Conservation (phyloP, 176 grass and related monocot genomes). For the Calamus simplicifolius region DNA sequence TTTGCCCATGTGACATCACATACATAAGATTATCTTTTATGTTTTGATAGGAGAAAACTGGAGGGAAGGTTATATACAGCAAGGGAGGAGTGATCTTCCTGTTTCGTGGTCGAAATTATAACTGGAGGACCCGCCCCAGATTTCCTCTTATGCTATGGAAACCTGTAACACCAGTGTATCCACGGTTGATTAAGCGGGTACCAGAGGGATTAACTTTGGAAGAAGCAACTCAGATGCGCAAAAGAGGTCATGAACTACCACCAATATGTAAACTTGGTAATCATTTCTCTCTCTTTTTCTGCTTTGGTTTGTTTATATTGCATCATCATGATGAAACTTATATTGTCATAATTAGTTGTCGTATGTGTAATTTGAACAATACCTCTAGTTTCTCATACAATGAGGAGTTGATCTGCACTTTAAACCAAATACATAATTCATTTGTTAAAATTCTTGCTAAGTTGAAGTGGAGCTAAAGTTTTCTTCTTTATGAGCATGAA, state of each 20-base stretch:
- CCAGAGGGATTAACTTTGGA: slow-evolving; percentile 79
- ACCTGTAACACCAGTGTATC: slow-evolving; percentile 73
- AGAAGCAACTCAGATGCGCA: slow-evolving; percentile 52
- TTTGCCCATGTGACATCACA: neutral
- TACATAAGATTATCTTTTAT: slow-evolving; percentile 1
- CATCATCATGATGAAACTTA: too few relatives aligned
- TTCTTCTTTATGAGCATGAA: slow-evolving; percentile 10
- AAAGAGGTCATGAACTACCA: slow-evolving; percentile 38
- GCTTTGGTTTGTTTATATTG: neutral
- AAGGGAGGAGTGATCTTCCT: slow-evolving; percentile 76
- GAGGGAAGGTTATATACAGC: slow-evolving; percentile 76
- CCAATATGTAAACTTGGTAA: slow-evolving; percentile 83
- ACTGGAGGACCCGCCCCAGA: slow-evolving; percentile 55
- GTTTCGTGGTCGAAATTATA: slow-evolving; percentile 92
- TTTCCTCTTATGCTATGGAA: slow-evolving; percentile 97
- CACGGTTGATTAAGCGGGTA: slow-evolving; percentile 51
- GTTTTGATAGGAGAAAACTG: slow-evolving; percentile 64
- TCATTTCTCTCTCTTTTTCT: slow-evolving; percentile 1
- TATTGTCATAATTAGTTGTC: neutral
- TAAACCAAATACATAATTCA: neutral
- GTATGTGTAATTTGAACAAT: neutral
- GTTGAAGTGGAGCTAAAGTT: neutral
- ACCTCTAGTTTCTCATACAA: neutral
- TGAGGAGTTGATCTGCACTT: too few relatives aligned
- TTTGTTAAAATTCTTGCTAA: neutral